Evolutionary conservation across 768 basidiomycete genomes (phyloP).

Genomic region (Boletus vinaceobasis): DNA sequence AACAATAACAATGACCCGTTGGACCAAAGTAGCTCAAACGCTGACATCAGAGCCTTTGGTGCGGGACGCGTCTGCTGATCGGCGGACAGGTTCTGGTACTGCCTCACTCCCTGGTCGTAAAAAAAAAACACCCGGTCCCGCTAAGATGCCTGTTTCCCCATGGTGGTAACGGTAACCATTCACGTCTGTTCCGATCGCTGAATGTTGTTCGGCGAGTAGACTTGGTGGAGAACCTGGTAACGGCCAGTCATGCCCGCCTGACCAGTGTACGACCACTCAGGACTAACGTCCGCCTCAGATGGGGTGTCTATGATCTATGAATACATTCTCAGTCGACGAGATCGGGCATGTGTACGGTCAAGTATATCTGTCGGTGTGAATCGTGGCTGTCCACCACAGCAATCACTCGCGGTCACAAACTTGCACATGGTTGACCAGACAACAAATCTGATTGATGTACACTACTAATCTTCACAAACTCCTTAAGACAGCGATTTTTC

Average conservation of each 20-base stretch:
- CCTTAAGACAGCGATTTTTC: no score
- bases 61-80: neutral
- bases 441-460: neutral
- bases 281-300: neutral
- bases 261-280: no score
- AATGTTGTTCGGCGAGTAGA: no score
- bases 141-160: neutral
- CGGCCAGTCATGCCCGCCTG: no score
- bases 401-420: neutral
- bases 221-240: no score
- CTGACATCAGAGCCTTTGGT: neutral
- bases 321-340: neutral
- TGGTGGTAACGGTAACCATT: neutral
- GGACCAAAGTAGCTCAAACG: neutral
- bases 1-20: neutral
- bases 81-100: neutral
- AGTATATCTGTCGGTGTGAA: neutral
- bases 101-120: neutral
- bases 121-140: neutral
- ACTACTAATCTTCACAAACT: no score
- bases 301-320: neutral
- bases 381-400: neutral
- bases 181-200: no score
- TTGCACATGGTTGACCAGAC: neutral
- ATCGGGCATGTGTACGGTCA: neutral